Conservation (phyloP, 2,329 filamentous ascomycete species). For the Exophiala mesophila region DNA sequence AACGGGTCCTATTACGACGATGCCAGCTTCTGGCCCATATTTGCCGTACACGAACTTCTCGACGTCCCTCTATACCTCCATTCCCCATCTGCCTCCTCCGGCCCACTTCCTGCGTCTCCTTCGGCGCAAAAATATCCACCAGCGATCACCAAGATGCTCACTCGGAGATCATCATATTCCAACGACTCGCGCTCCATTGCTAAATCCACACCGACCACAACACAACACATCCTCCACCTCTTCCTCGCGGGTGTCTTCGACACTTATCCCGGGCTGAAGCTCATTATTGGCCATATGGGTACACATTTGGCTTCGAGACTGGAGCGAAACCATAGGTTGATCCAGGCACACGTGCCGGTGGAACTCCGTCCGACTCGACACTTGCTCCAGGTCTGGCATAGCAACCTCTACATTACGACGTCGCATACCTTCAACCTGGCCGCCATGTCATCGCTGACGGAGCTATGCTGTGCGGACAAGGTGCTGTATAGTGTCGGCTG, state of each 20-base stretch:
- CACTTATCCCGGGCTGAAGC: conserved; percentile 49
- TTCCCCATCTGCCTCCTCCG: conserved; percentile 32
- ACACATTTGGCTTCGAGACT: conserved; percentile 52
- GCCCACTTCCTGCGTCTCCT: conserved; percentile 28
- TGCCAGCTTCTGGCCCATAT: conserved; percentile 41
- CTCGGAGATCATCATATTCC: no score
- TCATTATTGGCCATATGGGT: conserved; percentile 52
- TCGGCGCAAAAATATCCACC: conserved; percentile 19
- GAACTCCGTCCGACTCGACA: conserved; percentile 11
- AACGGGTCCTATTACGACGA: conserved; percentile 40
- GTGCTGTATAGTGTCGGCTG: conserved; percentile 57
- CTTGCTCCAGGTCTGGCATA: conserved; percentile 49
- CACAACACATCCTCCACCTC: conserved; percentile 37
- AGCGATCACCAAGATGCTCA: conserved; percentile 13
- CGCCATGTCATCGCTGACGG: conserved; percentile 42
- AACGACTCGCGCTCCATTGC: conserved; percentile 27
- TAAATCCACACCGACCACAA: conserved; percentile 33
- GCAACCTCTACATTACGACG: conserved; percentile 56
- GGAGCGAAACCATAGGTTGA: conserved; percentile 34
- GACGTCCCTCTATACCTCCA: conserved; percentile 52
- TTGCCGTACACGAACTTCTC: conserved; percentile 39
- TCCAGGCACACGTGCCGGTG: conserved; percentile 24
- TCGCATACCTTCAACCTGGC: conserved; percentile 50
- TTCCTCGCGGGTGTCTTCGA: conserved; percentile 54
- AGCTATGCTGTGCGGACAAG: conserved; percentile 38